Percentiles rank a stretch among this genome's conserved stretches.
These are phyloP conservation scores for Macrocybe gigantea DNA, from an alignment of 768 basidiomycete genomes.

Conservation along the genomic window DNA sequence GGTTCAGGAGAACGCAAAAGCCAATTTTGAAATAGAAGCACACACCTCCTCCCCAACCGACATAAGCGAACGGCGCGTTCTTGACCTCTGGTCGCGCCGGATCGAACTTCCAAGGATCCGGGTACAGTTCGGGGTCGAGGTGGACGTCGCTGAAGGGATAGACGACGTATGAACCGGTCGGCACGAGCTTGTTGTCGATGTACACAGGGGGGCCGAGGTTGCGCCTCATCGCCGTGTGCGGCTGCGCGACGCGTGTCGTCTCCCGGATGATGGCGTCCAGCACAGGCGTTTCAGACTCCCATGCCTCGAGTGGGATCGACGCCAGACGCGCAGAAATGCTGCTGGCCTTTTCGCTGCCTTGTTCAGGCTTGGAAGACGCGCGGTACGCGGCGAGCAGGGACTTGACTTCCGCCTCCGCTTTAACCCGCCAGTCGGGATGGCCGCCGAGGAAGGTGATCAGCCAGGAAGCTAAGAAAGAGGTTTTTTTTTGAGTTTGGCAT, in stretches of 20 bases:
- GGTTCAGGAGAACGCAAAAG: constrained; percentile 3
- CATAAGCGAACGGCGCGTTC: constrained; percentile 49
- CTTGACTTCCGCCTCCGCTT: constrained; percentile 57
- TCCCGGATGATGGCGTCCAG: constrained; percentile 72
- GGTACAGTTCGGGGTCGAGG: constrained; percentile 64
- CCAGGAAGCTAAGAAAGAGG: constrained; percentile 52
- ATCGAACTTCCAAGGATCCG: constrained; percentile 76
- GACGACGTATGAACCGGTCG: constrained; percentile 68
- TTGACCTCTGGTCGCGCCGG: constrained; percentile 45
- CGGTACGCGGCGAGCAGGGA: constrained; percentile 42
- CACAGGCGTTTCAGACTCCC: constrained; percentile 66
- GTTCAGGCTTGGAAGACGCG: constrained; percentile 15
- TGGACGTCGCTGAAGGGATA: constrained; percentile 82
- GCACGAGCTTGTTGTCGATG: constrained; percentile 64
- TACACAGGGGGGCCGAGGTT: constrained; percentile 69
- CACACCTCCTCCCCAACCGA: constrained; percentile 81
- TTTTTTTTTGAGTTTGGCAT: background rate
- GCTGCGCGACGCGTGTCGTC: constrained; percentile 73
- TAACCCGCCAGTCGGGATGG: constrained; percentile 58
- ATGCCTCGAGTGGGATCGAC: constrained; percentile 57
- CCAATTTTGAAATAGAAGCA: constrained; percentile 5
- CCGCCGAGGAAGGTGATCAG: constrained; percentile 66
- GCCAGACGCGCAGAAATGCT: constrained; percentile 43
- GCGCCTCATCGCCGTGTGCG: constrained; percentile 75
- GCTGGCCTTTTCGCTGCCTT: no score